These are phyloP conservation scores for Floccularia luteovirens DNA, from an alignment of 768 basidiomycete genomes.

Conservation along the genomic window DNA sequence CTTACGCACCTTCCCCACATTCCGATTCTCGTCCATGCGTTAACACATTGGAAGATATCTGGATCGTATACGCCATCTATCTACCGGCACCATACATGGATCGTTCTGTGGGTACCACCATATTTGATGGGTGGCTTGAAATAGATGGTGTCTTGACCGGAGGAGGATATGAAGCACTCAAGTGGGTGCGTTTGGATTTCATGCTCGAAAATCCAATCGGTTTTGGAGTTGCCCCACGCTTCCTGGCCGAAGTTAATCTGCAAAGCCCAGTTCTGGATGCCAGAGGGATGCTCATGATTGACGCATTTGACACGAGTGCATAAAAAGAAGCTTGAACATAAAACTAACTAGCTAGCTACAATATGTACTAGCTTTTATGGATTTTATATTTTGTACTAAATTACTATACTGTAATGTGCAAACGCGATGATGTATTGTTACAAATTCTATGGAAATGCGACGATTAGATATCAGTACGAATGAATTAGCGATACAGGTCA, in stretches of 20 bases:
- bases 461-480: too few species aligned
- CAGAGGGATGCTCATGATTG: constrained; percentile 11
- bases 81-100: constrained; percentile 23
- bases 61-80: constrained; percentile 17
- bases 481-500: too few species aligned
- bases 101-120: constrained; percentile 14
- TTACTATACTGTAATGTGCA: too few species aligned
- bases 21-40: not conserved
- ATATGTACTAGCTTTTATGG: too few species aligned
- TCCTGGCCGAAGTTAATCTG: constrained; percentile 19
- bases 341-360: too few species aligned
- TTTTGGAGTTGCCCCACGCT: constrained; percentile 19
- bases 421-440: too few species aligned
- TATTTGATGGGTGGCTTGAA: constrained; percentile 16
- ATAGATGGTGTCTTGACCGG: constrained; percentile 17
- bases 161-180: constrained; percentile 12
- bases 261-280: constrained; percentile 16
- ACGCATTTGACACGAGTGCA: constrained; percentile 19
- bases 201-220: constrained; percentile 21
- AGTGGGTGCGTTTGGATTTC: constrained; percentile 17
- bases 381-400: too few species aligned
- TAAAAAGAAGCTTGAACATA: too few species aligned
- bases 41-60: constrained; percentile 11
- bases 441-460: too few species aligned
- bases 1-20: constrained; percentile 7